These are phyloP conservation scores for Saturnispora mendoncae DNA, from an alignment of 805 yeast species.

Conservation along the genomic window DNA sequence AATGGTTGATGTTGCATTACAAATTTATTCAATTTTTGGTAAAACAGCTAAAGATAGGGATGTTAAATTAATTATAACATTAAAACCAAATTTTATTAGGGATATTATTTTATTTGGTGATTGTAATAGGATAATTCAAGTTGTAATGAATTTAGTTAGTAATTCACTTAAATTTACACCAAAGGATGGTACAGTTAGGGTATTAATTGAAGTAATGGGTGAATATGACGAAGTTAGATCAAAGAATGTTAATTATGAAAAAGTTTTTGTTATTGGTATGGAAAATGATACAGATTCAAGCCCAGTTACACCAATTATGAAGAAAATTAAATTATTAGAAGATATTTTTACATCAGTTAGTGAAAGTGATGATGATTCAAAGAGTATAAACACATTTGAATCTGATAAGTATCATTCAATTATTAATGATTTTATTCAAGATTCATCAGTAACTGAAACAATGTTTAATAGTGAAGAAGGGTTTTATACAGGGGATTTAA, in stretches of 20 bases:
- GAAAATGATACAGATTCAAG: slow-evolving; percentile 11
- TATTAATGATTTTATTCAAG: slow-evolving; percentile 33
- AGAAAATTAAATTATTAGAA: background rate
- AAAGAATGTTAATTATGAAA: slow-evolving; percentile 30
- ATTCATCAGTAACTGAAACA: slow-evolving; percentile 14
- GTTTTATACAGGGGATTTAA: slow-evolving; percentile 17
- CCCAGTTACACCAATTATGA: slow-evolving; percentile 9
- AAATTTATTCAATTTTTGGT: slow-evolving; percentile 75
- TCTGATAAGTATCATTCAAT: slow-evolving; percentile 33
- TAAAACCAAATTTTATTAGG: slow-evolving; percentile 53
- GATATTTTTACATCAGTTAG: background rate
- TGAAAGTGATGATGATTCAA: slow-evolving; percentile 3
- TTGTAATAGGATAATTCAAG: slow-evolving; percentile 81
- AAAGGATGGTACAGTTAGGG: slow-evolving; percentile 70
- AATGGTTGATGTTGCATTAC: slow-evolving; percentile 72
- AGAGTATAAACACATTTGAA: slow-evolving; percentile 22
- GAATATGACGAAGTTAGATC: slow-evolving; percentile 56
- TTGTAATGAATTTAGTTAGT: slow-evolving; percentile 85
- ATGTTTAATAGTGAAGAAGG: slow-evolving; percentile 17
- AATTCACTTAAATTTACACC: slow-evolving; percentile 92
- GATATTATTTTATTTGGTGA: slow-evolving; percentile 75
- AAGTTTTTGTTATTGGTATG: slow-evolving; percentile 36
- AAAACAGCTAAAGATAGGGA: slow-evolving; percentile 71
- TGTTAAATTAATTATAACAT: slow-evolving; percentile 53
- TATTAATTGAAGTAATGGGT: slow-evolving; percentile 54